A percentile compares a stretch with the other conserved stretches of the same genome.
Conservation (phyloP, 75 land plant species). For the Sequoia sempervirens region DNA sequence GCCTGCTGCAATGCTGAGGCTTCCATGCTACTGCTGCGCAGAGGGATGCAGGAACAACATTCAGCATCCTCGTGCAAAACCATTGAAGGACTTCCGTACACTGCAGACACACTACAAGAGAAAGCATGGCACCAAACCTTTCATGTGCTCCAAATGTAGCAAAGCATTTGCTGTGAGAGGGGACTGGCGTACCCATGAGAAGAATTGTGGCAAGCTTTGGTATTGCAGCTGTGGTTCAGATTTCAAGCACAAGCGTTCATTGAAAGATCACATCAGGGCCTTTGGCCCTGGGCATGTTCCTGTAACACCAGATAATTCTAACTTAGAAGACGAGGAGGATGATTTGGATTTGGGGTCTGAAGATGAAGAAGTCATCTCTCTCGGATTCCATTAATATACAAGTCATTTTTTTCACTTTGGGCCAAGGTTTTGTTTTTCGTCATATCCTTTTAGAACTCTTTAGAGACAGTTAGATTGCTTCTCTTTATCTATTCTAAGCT, state of each 20-base stretch:
- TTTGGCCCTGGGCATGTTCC: slow-evolving; percentile 43
- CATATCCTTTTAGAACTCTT: neutral
- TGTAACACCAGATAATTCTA: slow-evolving; percentile 7
- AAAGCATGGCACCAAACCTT: slow-evolving; percentile 53
- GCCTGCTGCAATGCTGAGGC: slow-evolving; percentile 38
- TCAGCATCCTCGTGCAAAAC: slow-evolving; percentile 45
- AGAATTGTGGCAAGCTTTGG: slow-evolving; percentile 68
- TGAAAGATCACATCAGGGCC: slow-evolving; percentile 56
- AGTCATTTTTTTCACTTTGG: neutral
- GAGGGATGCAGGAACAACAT: slow-evolving; percentile 56
- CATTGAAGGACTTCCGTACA: slow-evolving; percentile 54
- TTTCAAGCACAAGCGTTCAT: slow-evolving; percentile 56
- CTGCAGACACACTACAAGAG: slow-evolving; percentile 61
- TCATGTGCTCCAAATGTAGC: slow-evolving; percentile 43
- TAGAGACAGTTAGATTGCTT: neutral
- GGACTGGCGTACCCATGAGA: slow-evolving; percentile 61
- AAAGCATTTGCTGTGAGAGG: slow-evolving; percentile 55
- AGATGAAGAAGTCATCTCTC: slow-evolving; percentile 6
- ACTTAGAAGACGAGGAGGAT: slow-evolving; percentile 15
- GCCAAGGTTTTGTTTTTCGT: neutral
- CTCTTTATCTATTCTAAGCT: neutral
- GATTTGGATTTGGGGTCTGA: neutral
- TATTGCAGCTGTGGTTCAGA: slow-evolving; percentile 58
- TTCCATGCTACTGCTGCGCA: slow-evolving; percentile 59
- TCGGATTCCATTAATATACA: neutral